Conservation (phyloP, 176 grass and related monocot genomes). For the Paspalum vaginatum region DNA sequence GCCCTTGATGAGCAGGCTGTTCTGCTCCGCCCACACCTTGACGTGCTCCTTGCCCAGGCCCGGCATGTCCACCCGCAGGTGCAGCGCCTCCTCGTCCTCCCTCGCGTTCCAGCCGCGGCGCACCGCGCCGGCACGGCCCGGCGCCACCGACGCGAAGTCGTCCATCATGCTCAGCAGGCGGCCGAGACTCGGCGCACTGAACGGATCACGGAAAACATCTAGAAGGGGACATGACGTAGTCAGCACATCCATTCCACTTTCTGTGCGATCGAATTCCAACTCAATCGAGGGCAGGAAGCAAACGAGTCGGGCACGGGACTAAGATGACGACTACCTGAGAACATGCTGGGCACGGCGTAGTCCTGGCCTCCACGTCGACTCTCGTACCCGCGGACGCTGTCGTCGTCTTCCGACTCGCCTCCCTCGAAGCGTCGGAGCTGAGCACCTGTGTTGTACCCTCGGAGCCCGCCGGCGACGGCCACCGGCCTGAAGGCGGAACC, state of each 20-base stretch:
- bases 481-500: constrained; percentile 23
- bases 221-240: not conserved
- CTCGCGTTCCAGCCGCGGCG: constrained; percentile 67
- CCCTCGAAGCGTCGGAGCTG: constrained; percentile 45
- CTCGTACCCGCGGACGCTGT: not conserved
- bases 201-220: constrained; percentile 75
- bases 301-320: not conserved
- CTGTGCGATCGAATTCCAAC: not conserved
- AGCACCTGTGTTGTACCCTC: constrained; percentile 55
- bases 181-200: constrained; percentile 59
- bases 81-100: constrained; percentile 67
- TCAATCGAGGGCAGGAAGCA: not conserved
- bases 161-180: constrained; percentile 79
- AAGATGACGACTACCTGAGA: constrained; percentile 69
- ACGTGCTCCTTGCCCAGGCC: constrained; percentile 78
- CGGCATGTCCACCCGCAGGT: constrained; percentile 82
- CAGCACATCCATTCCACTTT: not conserved
- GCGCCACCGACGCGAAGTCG: constrained; percentile 23
- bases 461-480: constrained; percentile 11
- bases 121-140: not conserved
- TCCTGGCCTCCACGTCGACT: not conserved
- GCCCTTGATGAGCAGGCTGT: constrained; percentile 70
- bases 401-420: constrained; percentile 11
- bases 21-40: constrained; percentile 70
- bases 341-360: constrained; percentile 34